A percentile compares a stretch with the other conserved stretches of the same genome.
These are phyloP conservation scores for Dactylellina haptotyla DNA, from an alignment of 2,329 filamentous ascomycete species.

Conservation along the genomic window DNA sequence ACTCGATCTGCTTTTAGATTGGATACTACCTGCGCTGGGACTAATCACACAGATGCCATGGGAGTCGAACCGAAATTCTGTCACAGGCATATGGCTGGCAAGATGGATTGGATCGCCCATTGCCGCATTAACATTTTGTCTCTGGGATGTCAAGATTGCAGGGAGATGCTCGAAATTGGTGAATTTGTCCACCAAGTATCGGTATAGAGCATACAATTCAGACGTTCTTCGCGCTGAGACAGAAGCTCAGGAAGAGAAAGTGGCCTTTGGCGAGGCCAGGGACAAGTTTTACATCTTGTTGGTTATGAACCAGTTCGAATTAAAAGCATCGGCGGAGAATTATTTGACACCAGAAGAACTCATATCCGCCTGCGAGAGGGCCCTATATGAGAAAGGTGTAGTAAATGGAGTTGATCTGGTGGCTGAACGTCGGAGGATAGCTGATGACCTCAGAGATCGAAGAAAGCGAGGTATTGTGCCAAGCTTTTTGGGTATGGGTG, in stretches of 20 bases:
- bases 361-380: slow-evolving; percentile 26
- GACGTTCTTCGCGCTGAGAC: slow-evolving; percentile 17
- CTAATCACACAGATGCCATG: slow-evolving; percentile 57
- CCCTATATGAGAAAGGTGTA: slow-evolving; percentile 32
- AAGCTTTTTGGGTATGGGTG: slow-evolving; percentile 33
- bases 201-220: slow-evolving; percentile 27
- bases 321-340: slow-evolving; percentile 26
- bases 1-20: slow-evolving; percentile 50
- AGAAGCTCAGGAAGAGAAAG: slow-evolving; percentile 25
- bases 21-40: slow-evolving; percentile 57
- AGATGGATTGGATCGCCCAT: slow-evolving; percentile 59
- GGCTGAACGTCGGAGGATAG: slow-evolving; percentile 18
- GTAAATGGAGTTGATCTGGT: slow-evolving; percentile 39
- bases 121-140: slow-evolving; percentile 58
- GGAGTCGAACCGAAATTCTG: slow-evolving; percentile 57
- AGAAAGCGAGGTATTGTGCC: slow-evolving; percentile 39
- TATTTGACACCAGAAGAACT: slow-evolving; percentile 37
- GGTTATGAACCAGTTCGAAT: slow-evolving; percentile 63
- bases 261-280: slow-evolving; percentile 45
- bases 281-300: slow-evolving; percentile 64
- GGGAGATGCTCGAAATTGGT: slow-evolving; percentile 59
- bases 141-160: slow-evolving; percentile 60
- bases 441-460: slow-evolving; percentile 21
- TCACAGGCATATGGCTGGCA: slow-evolving; percentile 54
- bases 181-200: slow-evolving; percentile 57